Conservation (phyloP, 2,329 filamentous ascomycete species). For the Colletotrichum ledebouriae region DNA sequence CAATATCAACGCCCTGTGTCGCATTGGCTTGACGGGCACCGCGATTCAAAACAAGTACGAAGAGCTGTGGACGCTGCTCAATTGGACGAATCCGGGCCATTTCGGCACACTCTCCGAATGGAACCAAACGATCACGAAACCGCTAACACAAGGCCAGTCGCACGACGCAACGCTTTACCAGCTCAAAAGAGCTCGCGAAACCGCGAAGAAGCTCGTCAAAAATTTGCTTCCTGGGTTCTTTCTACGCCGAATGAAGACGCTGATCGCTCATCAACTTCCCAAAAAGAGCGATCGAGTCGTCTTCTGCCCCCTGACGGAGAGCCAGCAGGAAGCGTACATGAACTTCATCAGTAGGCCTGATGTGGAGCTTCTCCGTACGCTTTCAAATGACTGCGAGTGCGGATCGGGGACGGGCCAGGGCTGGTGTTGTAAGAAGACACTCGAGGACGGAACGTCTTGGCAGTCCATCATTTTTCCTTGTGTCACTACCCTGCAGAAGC, state of each 20-base stretch:
- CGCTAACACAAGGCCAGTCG: constrained; percentile 88
- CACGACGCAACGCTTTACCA: constrained; percentile 90
- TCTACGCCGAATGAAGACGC: constrained; percentile 89
- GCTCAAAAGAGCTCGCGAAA: constrained; percentile 83
- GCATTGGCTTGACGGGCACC: constrained; percentile 93
- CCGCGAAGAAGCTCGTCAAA: constrained; percentile 85
- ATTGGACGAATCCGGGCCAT: constrained; percentile 92
- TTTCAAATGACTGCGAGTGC: constrained; percentile 78
- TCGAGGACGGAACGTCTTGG: constrained; percentile 77
- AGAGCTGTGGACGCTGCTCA: constrained; percentile 94
- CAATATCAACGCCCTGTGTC: constrained; percentile 89
- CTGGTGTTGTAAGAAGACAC: constrained; percentile 79
- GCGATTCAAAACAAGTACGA: constrained; percentile 99
- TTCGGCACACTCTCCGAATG: constrained; percentile 77
- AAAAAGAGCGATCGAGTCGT: constrained; percentile 96
- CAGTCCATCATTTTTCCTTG: constrained; percentile 85
- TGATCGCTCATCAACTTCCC: constrained; percentile 92
- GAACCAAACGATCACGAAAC: constrained; percentile 82
- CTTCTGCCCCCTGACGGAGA: constrained; percentile 89
- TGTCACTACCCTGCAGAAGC: constrained; percentile 85
- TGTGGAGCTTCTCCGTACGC: constrained; percentile 75
- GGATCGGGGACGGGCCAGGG: constrained; percentile 78
- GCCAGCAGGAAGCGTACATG: constrained; percentile 86
- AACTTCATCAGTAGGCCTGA: constrained; percentile 82
- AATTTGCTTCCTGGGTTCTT: constrained; percentile 93